These are phyloP conservation scores for Sporothrix euskadiensis DNA, from an alignment of 2,329 filamentous ascomycete species.

Conservation along the genomic window DNA sequence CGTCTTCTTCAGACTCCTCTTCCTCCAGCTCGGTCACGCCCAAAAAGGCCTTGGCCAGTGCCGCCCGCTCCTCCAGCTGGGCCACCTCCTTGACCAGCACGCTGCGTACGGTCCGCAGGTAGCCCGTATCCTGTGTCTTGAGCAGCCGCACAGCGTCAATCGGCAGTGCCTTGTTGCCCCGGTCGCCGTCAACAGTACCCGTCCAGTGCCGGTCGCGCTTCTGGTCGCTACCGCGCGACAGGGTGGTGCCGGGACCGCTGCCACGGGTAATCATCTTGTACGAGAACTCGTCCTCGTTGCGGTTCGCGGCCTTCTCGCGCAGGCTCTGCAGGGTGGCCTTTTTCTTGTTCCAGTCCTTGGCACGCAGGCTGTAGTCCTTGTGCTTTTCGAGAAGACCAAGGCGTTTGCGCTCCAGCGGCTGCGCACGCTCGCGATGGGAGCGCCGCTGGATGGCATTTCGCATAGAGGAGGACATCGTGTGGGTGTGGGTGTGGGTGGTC, in stretches of 20 bases:
- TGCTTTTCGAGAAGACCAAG: conserved; percentile 95
- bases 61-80: conserved; percentile 55
- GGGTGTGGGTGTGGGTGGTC: background rate
- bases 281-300: conserved; percentile 74
- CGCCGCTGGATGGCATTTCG: conserved; percentile 39
- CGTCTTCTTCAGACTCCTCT: conserved; percentile 36
- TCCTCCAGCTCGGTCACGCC: conserved; percentile 38
- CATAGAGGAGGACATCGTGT: conserved; percentile 35
- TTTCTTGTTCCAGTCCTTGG: conserved; percentile 66
- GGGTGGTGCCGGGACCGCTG: conserved; percentile 51
- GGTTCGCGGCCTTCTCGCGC: conserved; percentile 61
- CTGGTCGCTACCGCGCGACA: conserved; percentile 42
- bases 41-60: conserved; percentile 46
- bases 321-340: conserved; percentile 61
- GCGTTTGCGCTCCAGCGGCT: conserved; percentile 78
- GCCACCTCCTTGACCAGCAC: conserved; percentile 59
- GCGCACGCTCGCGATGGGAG: conserved; percentile 86
- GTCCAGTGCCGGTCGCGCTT: conserved; percentile 51
- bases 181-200: conserved; percentile 59
- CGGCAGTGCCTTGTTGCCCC: conserved; percentile 57
- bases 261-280: conserved; percentile 67
- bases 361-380: conserved; percentile 60
- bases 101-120: conserved; percentile 63
- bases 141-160: conserved; percentile 61
- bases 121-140: conserved; percentile 69